Evolutionary conservation across 164 flowering plant species (phyloP), one percentile per base, ranked within the genome.

Genomic region (Tetrastigma voinierianum): DNA sequence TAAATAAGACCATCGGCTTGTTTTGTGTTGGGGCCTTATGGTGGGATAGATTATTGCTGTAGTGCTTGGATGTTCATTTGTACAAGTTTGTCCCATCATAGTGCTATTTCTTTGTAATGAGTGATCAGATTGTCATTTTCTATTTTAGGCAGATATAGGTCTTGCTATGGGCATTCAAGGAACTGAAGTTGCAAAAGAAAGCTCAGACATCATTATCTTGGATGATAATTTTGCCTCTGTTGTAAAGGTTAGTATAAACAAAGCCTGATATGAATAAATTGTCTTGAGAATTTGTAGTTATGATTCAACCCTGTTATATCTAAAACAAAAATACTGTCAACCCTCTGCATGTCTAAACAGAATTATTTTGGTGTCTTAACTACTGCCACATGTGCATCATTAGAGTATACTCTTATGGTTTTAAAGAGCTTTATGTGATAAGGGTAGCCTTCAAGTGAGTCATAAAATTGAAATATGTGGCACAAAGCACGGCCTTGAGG

Each of bases 171-270:
- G 91, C 51, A 86, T 88, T 64, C 80, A 78, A 71, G 93, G 93
- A 53, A 88, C 90, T 7, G 93, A 86, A 79, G 93, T 88, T 69
- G 93, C 90, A 1, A 88, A 88, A 77, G 93, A 88, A 67, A 87
- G 86, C 79, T 86, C 92, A 2, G 92, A 87, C 71, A 86, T 87
- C 59, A 80, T 87, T 24, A 86, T 88, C 58, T 80, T 86, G 81
- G 93, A 88, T 73, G 93, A 88, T 67, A 86, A 88, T 66, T 86
- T 88, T 72, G 83, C 86, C 54, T 86, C 93, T 24, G 89, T 88
- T 68, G 90, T 84, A 19, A 88, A 83, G 87, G 90, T 84, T 24
- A 57, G 71, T 64, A 17, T 67, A 11, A 17, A 14, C 47, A 24
- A 13, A 24, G 48, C 56, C 49, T 24, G 59, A 43, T 51, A n/a